Conservation (phyloP, 179 eudicot species). For the Corrigiola litoralis region DNA sequence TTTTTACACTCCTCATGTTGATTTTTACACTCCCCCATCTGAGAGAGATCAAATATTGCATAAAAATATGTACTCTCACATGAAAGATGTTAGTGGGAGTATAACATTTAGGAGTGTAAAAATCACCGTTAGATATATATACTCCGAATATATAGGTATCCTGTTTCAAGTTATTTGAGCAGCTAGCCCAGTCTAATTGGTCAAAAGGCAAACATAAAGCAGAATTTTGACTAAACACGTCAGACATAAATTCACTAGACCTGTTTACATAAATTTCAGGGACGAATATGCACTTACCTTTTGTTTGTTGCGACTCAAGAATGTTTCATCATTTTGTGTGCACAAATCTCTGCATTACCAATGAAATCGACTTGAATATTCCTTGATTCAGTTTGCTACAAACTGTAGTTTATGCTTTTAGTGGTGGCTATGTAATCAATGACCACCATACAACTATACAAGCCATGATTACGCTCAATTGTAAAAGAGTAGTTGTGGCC, state of each 20-base stretch:
- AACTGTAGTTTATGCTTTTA: constrained; percentile 9
- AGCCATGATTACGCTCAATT: constrained; percentile 17
- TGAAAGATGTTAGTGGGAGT: too few relatives aligned
- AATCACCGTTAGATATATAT: too few relatives aligned
- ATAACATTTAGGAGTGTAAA: too few relatives aligned
- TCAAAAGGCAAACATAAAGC: constrained; percentile 13
- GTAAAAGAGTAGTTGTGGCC: background rate
- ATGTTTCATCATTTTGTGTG: constrained; percentile 15
- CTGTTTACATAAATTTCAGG: constrained; percentile 14
- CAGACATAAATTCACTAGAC: background rate
- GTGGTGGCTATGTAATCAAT: constrained; percentile 16
- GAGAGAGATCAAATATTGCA: too few relatives aligned
- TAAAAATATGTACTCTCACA: too few relatives aligned
- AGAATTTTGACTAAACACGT: constrained; percentile 12
- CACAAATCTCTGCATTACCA: background rate
- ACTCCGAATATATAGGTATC: too few relatives aligned
- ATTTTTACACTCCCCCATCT: too few relatives aligned
- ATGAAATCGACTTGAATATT: constrained; percentile 13
- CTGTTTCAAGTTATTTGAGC: constrained; percentile 10
- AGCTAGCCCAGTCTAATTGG: background rate
- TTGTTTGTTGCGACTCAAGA: constrained; percentile 5
- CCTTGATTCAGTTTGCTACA: constrained; percentile 1
- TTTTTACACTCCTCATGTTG: too few relatives aligned
- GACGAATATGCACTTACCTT: constrained; percentile 11
- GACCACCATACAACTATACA: constrained; percentile 6